Evolutionary conservation across 495 filamentous ascomycete genomes (phyloP).

Genomic region (Talaromyces thailandensis): DNA sequence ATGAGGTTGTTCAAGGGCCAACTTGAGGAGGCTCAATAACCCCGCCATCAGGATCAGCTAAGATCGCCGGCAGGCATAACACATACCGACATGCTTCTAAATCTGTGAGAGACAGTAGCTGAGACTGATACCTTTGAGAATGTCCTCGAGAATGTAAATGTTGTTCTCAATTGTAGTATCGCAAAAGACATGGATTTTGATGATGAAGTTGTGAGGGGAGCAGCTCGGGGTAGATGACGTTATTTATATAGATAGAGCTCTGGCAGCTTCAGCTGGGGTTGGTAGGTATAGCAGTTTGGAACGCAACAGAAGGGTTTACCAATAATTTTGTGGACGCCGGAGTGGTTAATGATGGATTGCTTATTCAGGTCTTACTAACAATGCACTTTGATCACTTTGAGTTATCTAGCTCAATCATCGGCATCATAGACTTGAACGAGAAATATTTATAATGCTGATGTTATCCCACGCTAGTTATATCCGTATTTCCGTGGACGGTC

Average conservation of each 20-base stretch:
- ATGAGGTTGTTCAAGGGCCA: not conserved
- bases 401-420: not conserved
- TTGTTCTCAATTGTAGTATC: not conserved
- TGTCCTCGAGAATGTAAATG: not conserved
- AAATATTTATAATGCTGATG: not conserved
- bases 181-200: not conserved
- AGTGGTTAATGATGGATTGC: too few relatives aligned
- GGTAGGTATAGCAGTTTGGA: not conserved
- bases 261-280: not conserved
- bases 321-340: too few relatives aligned
- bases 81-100: conserved; percentile 34
- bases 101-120: conserved; percentile 7
- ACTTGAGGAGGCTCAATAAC: not conserved
- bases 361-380: not conserved
- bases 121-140: conserved; percentile 11
- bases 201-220: not conserved
- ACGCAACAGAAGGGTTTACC: not conserved
- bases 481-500: not conserved
- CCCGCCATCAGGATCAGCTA: not conserved
- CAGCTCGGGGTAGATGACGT: not conserved
- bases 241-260: not conserved
- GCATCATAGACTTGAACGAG: not conserved
- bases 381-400: too few relatives aligned
- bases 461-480: not conserved
- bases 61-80: not conserved